A percentile compares a stretch with the other conserved stretches of the same genome.
These are phyloP conservation scores for Solanum aculeatissimum DNA, from an alignment of 305 asterid species.

Conservation along the genomic window DNA sequence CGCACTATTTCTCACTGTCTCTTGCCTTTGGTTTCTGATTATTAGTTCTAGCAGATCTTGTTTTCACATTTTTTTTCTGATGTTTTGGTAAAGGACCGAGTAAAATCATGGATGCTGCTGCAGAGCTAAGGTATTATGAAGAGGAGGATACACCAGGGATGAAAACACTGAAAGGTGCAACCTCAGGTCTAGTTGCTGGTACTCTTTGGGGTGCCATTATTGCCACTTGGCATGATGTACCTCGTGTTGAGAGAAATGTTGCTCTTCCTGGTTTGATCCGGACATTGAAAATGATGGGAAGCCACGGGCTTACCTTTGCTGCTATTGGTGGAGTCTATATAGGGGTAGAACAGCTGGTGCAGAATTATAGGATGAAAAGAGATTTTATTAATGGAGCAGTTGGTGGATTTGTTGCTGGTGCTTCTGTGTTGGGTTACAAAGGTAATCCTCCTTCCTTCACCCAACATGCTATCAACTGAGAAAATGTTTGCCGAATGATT, in stretches of 20 bases:
- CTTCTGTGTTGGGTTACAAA: constrained; percentile 72
- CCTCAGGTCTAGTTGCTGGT: constrained; percentile 67
- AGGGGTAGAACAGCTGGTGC: constrained; percentile 74
- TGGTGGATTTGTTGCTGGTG: constrained; percentile 93
- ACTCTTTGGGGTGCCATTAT: constrained; percentile 82
- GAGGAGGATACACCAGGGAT: constrained; percentile 47
- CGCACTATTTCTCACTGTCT: neutral
- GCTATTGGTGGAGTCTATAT: constrained; percentile 88
- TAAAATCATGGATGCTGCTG: constrained; percentile 46
- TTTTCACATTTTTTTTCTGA: neutral
- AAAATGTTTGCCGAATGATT: neutral
- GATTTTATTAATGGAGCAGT: constrained; percentile 90
- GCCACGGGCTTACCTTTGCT: constrained; percentile 80
- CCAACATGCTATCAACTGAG: neutral
- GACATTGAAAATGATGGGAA: constrained; percentile 95
- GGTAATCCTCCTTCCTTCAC: constrained; percentile 28
- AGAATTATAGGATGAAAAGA: constrained; percentile 67
- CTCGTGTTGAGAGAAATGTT: constrained; percentile 88
- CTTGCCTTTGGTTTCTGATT: neutral
- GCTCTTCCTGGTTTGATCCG: constrained; percentile 93
- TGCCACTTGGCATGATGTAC: constrained; percentile 97
- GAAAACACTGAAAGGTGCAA: constrained; percentile 72
- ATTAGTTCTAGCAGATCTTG: neutral
- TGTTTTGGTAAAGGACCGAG: neutral
- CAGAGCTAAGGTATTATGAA: constrained; percentile 64